Evolutionary conservation across 495 filamentous ascomycete genomes (phyloP).

Genomic region (Patellaria atrata): DNA sequence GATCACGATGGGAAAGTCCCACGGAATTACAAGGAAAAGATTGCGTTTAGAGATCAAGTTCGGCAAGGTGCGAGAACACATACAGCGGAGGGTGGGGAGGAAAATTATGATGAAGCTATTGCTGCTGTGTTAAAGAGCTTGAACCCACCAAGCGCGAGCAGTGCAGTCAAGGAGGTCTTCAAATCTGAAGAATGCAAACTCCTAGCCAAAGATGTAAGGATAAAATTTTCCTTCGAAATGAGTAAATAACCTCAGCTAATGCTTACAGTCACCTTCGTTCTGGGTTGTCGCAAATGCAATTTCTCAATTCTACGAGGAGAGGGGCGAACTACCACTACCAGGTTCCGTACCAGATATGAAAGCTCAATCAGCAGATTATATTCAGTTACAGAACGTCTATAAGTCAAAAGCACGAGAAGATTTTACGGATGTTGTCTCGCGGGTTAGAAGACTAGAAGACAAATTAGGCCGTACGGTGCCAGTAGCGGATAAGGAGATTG

Average conservation of each 20-base stretch:
- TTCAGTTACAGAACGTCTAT: constrained; percentile 86
- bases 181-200: constrained; percentile 44
- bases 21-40: constrained; percentile 71
- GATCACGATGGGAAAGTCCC: constrained; percentile 56
- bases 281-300: constrained; percentile 86
- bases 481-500: constrained; percentile 64
- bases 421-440: constrained; percentile 55
- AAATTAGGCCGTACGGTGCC: constrained; percentile 32
- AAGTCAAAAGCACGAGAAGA: constrained; percentile 77
- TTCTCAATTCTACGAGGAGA: constrained; percentile 52
- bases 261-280: constrained; percentile 40
- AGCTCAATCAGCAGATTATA: constrained; percentile 80
- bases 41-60: constrained; percentile 59
- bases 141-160: constrained; percentile 47
- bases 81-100: constrained; percentile 78
- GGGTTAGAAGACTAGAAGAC: constrained; percentile 47
- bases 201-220: constrained; percentile 27
- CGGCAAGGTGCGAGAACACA: constrained; percentile 49
- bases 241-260: background rate
- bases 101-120: constrained; percentile 92
- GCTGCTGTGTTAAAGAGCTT: constrained; percentile 77
- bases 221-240: constrained; percentile 8
- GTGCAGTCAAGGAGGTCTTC: constrained; percentile 63
- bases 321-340: constrained; percentile 64
- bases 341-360: constrained; percentile 97